Conservation (phyloP, 2,329 filamentous ascomycete species). For the Phaeosphaeriaceae sp. region DNA sequence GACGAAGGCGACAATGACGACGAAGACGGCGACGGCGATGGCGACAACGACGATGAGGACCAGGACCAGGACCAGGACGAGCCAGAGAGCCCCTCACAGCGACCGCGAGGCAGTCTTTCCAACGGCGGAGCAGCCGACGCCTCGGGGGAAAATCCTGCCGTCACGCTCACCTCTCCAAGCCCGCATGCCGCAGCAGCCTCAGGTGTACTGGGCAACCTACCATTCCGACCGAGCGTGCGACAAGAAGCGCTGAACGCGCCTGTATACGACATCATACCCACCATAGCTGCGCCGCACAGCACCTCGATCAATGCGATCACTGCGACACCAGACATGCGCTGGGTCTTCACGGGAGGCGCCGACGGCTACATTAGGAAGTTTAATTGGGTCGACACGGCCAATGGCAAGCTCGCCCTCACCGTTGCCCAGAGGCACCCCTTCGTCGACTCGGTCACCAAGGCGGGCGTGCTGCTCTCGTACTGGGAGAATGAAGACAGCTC, state of each 20-base stretch:
- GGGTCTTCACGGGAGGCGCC: conserved; percentile 91
- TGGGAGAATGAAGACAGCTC: conserved; percentile 94
- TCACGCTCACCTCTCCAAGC: conserved; percentile 58
- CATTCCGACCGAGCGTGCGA: conserved; percentile 69
- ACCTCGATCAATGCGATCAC: conserved; percentile 94
- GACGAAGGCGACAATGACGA: conserved; percentile 52
- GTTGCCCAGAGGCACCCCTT: conserved; percentile 97
- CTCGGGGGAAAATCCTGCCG: conserved; percentile 53
- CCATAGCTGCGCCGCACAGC: conserved; percentile 93
- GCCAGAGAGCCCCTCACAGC: conserved; percentile 53
- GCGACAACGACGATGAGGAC: conserved; percentile 51
- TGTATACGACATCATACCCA: conserved; percentile 94
- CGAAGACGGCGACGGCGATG: conserved; percentile 49
- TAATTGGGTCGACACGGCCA: conserved; percentile 93
- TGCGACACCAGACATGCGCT: conserved; percentile 91
- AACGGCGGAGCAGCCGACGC: conserved; percentile 36
- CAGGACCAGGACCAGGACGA: conserved; percentile 55
- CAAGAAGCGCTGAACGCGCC: conserved; percentile 79
- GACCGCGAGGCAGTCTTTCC: conserved; percentile 32
- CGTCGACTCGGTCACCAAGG: conserved; percentile 95
- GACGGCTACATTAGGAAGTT: conserved; percentile 98
- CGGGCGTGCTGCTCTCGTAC: conserved; percentile 91
- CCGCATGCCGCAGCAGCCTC: conserved; percentile 41
- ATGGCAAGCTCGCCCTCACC: conserved; percentile 90
- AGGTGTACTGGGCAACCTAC: conserved; percentile 44